Evolutionary conservation across 768 basidiomycete species (phyloP), one percentile per base, ranked within the genome.

Genomic region (Kwoniella bestiolae): DNA sequence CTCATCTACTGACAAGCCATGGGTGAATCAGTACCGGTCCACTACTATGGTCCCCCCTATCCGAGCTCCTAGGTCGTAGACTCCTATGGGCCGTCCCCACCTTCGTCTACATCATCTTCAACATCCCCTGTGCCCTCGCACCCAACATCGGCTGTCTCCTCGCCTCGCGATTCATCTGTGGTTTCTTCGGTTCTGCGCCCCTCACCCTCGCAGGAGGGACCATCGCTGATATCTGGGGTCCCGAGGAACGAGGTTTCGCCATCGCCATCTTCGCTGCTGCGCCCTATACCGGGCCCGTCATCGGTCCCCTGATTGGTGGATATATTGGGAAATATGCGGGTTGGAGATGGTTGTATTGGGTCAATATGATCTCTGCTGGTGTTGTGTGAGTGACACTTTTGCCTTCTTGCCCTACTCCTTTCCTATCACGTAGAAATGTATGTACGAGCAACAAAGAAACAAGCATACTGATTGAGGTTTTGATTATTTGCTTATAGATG

Each of bases 331-430:
- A 71, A 34, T 75, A 71, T 23, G 70, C 77, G 0, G 80, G 80
- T 2, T 83, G 82, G 82, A 44, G 81, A 21, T 82, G 81, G 81
- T 75, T 81, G 2, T 72, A 76, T 68, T 82, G 79, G 72, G 74
- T 81, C 49, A 72, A 71, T 55, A 67, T 81, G 46, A 79, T 81
- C 62, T 70, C 80, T 23, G 72, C 76, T 14, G 67, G 32, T 29
- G 67, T 72, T 32, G 69, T 69, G 59, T 65, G 57, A 68, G 65
- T 71, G 16, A 18, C 29, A 21, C 46, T 26, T 9, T 12, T 38
- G 3, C 47, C 56, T 45, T 38, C 16, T 25, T 34, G 12, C 6
- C 14, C 21, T 18, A 35, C 11, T 3, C 21, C 25, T 53, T 16
- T 44, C 55, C 51, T 25, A 62, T 11, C 41, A 56, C 72, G 25